These are phyloP conservation scores for Yamadazyma blattariae DNA, from an alignment of 1,139 yeast genomes.

Conservation along the genomic window DNA sequence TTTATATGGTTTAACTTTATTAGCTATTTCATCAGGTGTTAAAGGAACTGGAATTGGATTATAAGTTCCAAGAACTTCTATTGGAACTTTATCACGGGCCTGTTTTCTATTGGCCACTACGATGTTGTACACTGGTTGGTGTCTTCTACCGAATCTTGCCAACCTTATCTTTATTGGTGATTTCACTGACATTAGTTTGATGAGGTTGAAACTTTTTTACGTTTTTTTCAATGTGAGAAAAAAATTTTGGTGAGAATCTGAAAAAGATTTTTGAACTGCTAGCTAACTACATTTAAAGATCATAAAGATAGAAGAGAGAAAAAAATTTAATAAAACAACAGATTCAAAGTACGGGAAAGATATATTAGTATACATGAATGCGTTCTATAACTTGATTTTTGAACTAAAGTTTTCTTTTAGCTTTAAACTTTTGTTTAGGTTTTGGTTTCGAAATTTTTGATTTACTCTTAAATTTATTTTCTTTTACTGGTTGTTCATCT, in stretches of 20 bases:
- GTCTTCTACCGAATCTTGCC: conserved; percentile 89
- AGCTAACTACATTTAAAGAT: too few relatives aligned
- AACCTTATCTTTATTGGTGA: conserved; percentile 58
- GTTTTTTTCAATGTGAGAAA: too few relatives aligned
- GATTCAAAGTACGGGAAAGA: too few relatives aligned
- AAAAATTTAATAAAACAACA: too few relatives aligned
- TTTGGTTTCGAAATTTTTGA: conserved; percentile 38
- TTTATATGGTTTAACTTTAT: conserved; percentile 63
- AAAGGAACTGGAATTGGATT: conserved; percentile 79
- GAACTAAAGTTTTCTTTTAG: conserved; percentile 49
- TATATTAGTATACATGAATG: too few relatives aligned
- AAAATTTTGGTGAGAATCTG: too few relatives aligned
- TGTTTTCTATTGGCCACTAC: conserved; percentile 76
- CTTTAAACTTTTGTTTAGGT: conserved; percentile 51
- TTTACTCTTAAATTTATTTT: conserved; percentile 14
- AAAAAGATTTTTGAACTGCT: too few relatives aligned
- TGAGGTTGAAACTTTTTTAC: conserved; percentile 10
- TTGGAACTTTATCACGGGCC: conserved; percentile 82
- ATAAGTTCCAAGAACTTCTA: conserved; percentile 93
- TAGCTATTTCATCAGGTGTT: conserved; percentile 52
- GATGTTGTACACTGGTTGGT: conserved; percentile 85
- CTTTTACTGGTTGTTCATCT: conserved; percentile 12
- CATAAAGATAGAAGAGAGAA: too few relatives aligned
- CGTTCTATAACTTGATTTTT: too few relatives aligned
- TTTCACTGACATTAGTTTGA: conserved; percentile 14